These are phyloP conservation scores for Chenopodium album DNA, from an alignment of 148 eudicot species.

Conservation along the genomic window DNA sequence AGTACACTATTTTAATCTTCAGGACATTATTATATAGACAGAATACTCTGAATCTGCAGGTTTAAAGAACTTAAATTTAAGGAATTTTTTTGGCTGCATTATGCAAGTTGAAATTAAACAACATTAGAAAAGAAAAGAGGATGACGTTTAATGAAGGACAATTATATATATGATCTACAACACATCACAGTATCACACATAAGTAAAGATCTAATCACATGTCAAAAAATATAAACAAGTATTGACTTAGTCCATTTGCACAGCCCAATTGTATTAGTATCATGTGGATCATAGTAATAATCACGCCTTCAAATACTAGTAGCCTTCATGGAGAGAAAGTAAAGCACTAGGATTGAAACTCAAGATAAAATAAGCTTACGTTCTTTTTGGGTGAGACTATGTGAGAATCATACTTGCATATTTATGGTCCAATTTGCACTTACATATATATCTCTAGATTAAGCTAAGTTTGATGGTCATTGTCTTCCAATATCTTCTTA, in stretches of 20 bases:
- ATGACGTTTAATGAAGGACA: background rate
- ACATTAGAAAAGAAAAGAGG: background rate
- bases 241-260: background rate
- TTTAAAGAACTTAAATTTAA: background rate
- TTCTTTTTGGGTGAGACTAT: too few species aligned
- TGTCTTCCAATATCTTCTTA: background rate
- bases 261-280: background rate
- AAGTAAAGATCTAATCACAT: background rate
- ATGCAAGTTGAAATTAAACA: constrained; percentile 2
- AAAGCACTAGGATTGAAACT: background rate
- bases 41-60: too few species aligned
- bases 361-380: background rate
- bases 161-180: background rate
- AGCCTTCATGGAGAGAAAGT: background rate
- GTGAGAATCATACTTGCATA: too few species aligned
- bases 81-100: background rate
- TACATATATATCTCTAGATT: too few species aligned
- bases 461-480: background rate
- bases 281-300: background rate
- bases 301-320: background rate
- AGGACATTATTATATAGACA: too few species aligned
- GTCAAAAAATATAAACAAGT: background rate
- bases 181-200: background rate
- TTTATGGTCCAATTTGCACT: too few species aligned
- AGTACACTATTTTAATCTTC: too few species aligned